Evolutionary conservation across 208 protist genomes (phyloP).

Genomic region (Hexamita inflata): DNA sequence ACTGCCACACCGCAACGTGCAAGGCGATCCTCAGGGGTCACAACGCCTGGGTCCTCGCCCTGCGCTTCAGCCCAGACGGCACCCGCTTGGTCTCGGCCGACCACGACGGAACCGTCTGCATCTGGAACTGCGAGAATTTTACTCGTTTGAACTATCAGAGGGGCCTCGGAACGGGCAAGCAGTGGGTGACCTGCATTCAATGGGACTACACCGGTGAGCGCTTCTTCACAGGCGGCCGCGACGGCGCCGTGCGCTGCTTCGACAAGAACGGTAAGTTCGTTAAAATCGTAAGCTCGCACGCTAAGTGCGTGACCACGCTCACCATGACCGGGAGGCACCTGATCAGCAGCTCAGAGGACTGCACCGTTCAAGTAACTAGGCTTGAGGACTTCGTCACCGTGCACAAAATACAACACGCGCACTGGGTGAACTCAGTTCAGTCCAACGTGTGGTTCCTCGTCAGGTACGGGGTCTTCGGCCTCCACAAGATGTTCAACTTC

Average conservation of each 20-base stretch:
- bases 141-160: too few species aligned
- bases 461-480: neutral
- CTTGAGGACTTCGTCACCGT: neutral
- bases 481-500: conserved; percentile 38
- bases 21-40: conserved; percentile 61
- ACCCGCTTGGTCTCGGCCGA: conserved; percentile 70
- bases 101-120: conserved; percentile 67
- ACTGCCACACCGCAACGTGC: conserved; percentile 77
- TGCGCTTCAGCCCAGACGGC: conserved; percentile 80
- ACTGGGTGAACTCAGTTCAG: conserved; percentile 1
- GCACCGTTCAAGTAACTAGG: neutral
- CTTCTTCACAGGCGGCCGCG: neutral
- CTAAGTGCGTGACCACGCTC: conserved; percentile 9
- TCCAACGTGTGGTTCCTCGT: neutral
- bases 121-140: conserved; percentile 70
- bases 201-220: conserved; percentile 71
- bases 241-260: neutral
- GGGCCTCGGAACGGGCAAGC: conserved; percentile 34
- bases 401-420: neutral
- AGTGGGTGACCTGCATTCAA: conserved; percentile 73
- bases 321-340: neutral
- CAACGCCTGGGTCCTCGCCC: conserved; percentile 73
- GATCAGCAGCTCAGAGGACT: conserved; percentile 9
- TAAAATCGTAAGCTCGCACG: neutral
- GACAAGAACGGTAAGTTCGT: neutral